These are phyloP conservation scores for Cercis canadensis DNA, from an alignment of 306 rosid species.

Conservation along the genomic window DNA sequence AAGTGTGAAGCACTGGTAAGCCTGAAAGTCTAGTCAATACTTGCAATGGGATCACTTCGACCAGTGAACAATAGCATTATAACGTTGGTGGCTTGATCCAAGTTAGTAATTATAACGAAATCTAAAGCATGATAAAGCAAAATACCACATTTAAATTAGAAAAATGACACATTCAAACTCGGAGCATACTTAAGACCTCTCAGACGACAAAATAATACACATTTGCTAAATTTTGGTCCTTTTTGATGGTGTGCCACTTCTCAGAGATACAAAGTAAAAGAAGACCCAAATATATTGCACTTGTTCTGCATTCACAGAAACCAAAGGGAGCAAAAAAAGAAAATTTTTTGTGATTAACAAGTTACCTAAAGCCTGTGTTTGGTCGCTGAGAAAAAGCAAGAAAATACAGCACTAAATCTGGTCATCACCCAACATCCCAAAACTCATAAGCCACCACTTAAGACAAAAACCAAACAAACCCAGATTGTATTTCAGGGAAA, in stretches of 20 bases:
- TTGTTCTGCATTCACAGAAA: not conserved
- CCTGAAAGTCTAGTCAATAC: too few relatives aligned
- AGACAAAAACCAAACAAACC: not conserved
- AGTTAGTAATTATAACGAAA: too few relatives aligned
- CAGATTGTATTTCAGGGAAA: not conserved
- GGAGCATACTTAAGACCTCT: too few relatives aligned
- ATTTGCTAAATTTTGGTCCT: not conserved
- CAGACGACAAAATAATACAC: not conserved
- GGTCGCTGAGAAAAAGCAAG: constrained; percentile 15
- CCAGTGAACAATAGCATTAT: too few relatives aligned
- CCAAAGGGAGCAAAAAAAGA: not conserved
- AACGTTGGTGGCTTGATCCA: too few relatives aligned
- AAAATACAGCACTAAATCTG: not conserved
- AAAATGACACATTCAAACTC: too few relatives aligned
- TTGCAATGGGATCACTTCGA: too few relatives aligned
- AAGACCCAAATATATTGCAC: not conserved
- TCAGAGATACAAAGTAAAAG: not conserved
- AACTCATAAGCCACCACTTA: not conserved
- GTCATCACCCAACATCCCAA: not conserved
- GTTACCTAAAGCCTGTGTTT: constrained; percentile 8
- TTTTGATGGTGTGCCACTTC: not conserved
- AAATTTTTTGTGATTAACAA: not conserved
- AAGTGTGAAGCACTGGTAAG: too few relatives aligned
- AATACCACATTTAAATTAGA: not conserved
- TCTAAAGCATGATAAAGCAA: too few relatives aligned